Evolutionary conservation across 108 stramenopile genomes (phyloP).

Genomic region (Cyclotella baltica): DNA sequence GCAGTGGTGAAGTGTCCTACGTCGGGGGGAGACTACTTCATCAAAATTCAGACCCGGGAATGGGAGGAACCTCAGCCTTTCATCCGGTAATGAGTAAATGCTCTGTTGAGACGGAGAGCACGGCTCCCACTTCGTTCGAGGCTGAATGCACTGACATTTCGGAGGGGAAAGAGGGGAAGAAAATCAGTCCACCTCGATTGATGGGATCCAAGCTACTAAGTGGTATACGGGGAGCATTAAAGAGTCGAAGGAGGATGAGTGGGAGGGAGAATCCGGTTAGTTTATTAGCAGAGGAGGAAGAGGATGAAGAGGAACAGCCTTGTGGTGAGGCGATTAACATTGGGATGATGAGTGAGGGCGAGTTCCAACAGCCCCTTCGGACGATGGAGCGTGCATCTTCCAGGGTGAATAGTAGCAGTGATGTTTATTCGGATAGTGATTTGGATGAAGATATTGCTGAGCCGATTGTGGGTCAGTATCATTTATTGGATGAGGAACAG

Average conservation of each 20-base stretch:
- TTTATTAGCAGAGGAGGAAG: constrained; percentile 27
- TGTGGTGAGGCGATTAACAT: neutral
- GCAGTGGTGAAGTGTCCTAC: neutral
- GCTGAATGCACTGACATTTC: neutral
- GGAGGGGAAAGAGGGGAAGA: neutral
- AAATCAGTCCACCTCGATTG: neutral
- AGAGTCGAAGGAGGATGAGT: neutral
- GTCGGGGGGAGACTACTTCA: neutral
- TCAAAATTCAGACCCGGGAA: constrained; percentile 10
- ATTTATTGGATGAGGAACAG: constrained; percentile 25
- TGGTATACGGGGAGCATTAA: neutral
- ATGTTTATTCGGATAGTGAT: constrained; percentile 32
- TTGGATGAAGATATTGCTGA: constrained; percentile 21
- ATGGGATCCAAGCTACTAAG: neutral
- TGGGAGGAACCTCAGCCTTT: neutral
- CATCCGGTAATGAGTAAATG: neutral
- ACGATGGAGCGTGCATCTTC: neutral
- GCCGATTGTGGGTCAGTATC: constrained; percentile 37
- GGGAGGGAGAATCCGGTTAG: constrained; percentile 40
- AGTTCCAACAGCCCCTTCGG: neutral
- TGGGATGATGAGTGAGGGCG: neutral
- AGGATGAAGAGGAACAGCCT: constrained; percentile 2
- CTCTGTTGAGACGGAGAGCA: neutral
- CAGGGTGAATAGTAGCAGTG: neutral
- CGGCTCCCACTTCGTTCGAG: neutral